These are phyloP conservation scores for Marasmius sp. DNA, from an alignment of 1,284 basidiomycete species.

Conservation along the genomic window DNA sequence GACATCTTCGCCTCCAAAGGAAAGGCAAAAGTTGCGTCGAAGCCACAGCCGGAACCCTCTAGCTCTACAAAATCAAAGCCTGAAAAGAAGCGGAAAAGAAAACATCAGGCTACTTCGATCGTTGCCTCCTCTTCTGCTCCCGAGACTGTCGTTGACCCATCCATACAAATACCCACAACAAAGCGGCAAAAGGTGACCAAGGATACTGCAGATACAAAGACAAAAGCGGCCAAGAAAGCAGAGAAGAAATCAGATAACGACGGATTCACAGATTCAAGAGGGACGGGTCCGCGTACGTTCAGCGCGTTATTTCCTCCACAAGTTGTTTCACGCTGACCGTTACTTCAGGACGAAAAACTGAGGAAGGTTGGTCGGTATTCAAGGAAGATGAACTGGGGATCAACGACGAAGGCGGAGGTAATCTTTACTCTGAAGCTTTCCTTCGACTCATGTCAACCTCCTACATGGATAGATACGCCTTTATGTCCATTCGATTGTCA, in stretches of 20 bases:
- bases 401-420: conserved; percentile 73
- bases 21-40: conserved; percentile 28
- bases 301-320: background rate
- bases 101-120: conserved; percentile 15
- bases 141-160: conserved; percentile 64
- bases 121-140: conserved; percentile 37
- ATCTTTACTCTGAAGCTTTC: conserved; percentile 22
- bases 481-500: conserved; percentile 83
- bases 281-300: conserved; percentile 67
- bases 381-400: conserved; percentile 88
- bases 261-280: conserved; percentile 76
- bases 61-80: conserved; percentile 15
- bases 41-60: conserved; percentile 21
- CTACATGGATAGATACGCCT: conserved; percentile 51
- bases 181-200: conserved; percentile 34
- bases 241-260: conserved; percentile 39
- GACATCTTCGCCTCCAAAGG: conserved; percentile 69
- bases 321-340: conserved; percentile 5
- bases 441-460: conserved; percentile 22
- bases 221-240: conserved; percentile 8
- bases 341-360: conserved; percentile 71
- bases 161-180: conserved; percentile 27
- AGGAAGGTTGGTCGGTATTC: conserved; percentile 83
- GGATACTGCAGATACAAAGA: background rate
- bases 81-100: conserved; percentile 39